These are phyloP conservation scores for Exophiala viscosa DNA, from an alignment of 2,329 filamentous ascomycete genomes.

Conservation along the genomic window DNA sequence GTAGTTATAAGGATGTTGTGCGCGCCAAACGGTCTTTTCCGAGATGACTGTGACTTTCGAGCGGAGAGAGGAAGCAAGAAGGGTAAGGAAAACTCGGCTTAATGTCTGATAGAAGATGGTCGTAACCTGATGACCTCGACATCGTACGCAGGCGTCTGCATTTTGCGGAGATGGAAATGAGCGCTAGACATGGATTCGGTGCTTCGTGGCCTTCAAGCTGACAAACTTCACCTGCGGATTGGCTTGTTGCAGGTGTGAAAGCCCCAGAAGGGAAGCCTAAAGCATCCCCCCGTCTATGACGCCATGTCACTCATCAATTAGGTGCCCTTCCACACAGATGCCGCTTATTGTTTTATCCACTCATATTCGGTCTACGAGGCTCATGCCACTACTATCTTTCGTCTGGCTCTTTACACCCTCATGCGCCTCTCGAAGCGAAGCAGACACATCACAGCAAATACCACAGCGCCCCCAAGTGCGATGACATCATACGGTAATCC, in stretches of 20 bases:
- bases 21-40: background rate
- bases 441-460: slow-evolving; percentile 8
- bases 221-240: slow-evolving; percentile 14
- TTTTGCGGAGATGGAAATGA: slow-evolving; percentile 4
- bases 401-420: background rate
- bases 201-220: slow-evolving; percentile 5
- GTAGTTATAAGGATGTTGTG: slow-evolving; percentile 2
- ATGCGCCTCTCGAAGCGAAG: slow-evolving; percentile 13
- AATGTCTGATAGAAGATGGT: too few species aligned
- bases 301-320: too few species aligned
- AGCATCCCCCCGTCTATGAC: too few species aligned
- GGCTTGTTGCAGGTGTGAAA: background rate
- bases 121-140: background rate
- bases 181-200: slow-evolving; percentile 1
- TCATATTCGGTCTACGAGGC: background rate
- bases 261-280: too few species aligned
- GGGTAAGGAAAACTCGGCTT: background rate
- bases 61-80: background rate
- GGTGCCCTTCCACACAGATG: background rate
- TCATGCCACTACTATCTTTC: background rate
- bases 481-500: slow-evolving; percentile 42
- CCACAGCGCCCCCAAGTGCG: slow-evolving; percentile 5
- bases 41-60: background rate
- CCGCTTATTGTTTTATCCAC: too few species aligned
- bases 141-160: too few species aligned